Evolutionary conservation across 2,329 filamentous ascomycete species (phyloP), one percentile per base, ranked within the genome.

Genomic region (Paecilomyces sp.): DNA sequence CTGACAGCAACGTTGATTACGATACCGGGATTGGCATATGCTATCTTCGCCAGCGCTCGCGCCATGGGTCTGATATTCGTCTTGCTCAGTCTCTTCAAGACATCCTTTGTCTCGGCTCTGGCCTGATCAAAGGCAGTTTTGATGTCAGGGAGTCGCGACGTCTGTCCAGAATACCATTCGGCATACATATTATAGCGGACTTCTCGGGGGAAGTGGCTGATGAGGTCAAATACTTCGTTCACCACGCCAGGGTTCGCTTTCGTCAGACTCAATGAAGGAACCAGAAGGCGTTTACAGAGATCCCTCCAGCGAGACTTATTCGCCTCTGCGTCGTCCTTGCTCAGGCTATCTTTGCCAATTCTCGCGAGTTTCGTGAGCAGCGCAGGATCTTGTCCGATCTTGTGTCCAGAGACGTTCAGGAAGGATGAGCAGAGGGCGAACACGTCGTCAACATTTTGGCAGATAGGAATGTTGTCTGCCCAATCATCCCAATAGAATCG

Each of bases 401-500:
- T 92, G 63, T 95, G 87, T 1, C 94, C 93, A 0, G 92, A 89
- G 25, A 93, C 79, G 64, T 94, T 95, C 54, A 97, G 79, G 24
- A 99, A 83, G 1, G 91, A 92, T 60, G 86, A 85, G 73, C 92
- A 95, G 0, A 97, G 83, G 2, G 88, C 87, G 73, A 97, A 94
- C 13, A 99, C 83, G 70, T 99, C 94, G 63, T 97, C 91, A 5
- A 96, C 86, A 1, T 82, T 89, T 71, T 96, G 92, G 70, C 94
- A 99, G 22, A 96, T 79, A 0, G 94, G 95, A 54, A 99, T 83
- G 64, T 94, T 96, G 74, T 97, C 93, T 2, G 87, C 83, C 94
- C 94, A 99, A 66, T 97, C 94, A 61, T 96, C 92, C 87, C 94
- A 97, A 74, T 99, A 99, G 71, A 95, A 97, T 34, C 89, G 86